Percentiles rank a stretch among this genome's conserved stretches.
Evolutionary conservation across 768 basidiomycete genomes (phyloP).

Genomic region (Amanita muscaria): DNA sequence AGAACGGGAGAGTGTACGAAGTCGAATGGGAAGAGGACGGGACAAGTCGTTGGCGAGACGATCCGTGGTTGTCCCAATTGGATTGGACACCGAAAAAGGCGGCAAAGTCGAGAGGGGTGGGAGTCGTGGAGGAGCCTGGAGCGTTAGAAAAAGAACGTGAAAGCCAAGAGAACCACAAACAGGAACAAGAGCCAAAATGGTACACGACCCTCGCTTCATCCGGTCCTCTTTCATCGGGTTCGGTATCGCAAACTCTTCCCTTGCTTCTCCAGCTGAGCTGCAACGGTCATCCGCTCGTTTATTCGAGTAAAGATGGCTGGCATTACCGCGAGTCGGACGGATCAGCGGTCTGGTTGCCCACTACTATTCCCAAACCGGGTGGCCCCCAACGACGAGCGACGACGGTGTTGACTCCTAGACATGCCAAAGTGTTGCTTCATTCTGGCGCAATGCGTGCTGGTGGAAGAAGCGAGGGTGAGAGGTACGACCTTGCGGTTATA

Average conservation of each 20-base stretch:
- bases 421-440: slow-evolving; percentile 38
- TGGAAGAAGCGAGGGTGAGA: slow-evolving; percentile 31
- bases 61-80: slow-evolving; percentile 82
- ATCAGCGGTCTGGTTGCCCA: slow-evolving; percentile 31
- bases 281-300: slow-evolving; percentile 51
- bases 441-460: too few species aligned
- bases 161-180: too few species aligned
- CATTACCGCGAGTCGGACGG: slow-evolving; percentile 34
- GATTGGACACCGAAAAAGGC: slow-evolving; percentile 92
- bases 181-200: slow-evolving; percentile 20
- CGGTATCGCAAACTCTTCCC: slow-evolving; percentile 52
- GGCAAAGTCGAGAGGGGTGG: slow-evolving; percentile 57
- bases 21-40: slow-evolving; percentile 31
- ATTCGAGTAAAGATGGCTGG: slow-evolving; percentile 55
- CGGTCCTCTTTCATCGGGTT: slow-evolving; percentile 31
- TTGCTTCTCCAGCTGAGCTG: slow-evolving; percentile 56
- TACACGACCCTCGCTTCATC: slow-evolving; percentile 39
- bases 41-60: too few species aligned
- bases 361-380: too few species aligned
- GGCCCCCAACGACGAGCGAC: slow-evolving; percentile 37
- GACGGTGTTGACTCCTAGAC: slow-evolving; percentile 34
- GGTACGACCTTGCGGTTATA: slow-evolving; percentile 36
- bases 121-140: background rate
- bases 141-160: too few species aligned
- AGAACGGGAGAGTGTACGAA: slow-evolving; percentile 9